Percentiles rank a stretch among this genome's conserved stretches.
Conservation (phyloP, 805 yeast genomes). For the Grigorovia jiainica region DNA sequence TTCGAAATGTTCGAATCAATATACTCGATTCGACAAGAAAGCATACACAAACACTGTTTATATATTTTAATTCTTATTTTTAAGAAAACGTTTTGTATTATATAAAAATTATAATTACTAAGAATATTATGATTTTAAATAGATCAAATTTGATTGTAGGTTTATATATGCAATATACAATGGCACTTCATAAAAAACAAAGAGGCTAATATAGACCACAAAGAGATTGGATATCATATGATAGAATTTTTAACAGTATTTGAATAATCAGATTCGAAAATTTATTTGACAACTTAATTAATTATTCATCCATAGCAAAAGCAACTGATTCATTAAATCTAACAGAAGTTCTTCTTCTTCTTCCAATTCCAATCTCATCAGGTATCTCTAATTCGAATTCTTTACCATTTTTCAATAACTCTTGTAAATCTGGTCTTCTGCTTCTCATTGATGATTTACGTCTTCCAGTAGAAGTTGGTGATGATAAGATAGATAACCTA, state of each 20-base stretch:
- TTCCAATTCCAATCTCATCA: constrained; percentile 16
- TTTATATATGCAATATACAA: too few species aligned
- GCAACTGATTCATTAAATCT: constrained; percentile 55
- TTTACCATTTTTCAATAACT: constrained; percentile 36
- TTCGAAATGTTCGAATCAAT: too few species aligned
- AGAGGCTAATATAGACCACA: background rate
- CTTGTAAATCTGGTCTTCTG: constrained; percentile 34
- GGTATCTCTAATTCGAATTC: constrained; percentile 44
- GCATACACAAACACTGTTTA: too few species aligned
- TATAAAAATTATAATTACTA: too few species aligned
- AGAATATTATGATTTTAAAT: too few species aligned
- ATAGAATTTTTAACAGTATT: background rate
- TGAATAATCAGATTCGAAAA: too few species aligned
- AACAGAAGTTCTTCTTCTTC: constrained; percentile 51
- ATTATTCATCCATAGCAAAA: constrained; percentile 34
- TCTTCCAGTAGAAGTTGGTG: constrained; percentile 5
- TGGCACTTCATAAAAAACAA: too few species aligned
- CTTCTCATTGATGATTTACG: constrained; percentile 27
- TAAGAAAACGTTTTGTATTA: too few species aligned
- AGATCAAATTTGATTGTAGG: too few species aligned
- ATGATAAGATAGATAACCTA: background rate
- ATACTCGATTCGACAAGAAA: too few species aligned
- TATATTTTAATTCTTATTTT: too few species aligned
- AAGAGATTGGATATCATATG: background rate
- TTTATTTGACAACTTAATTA: background rate